Percentiles rank a stretch among this genome's conserved stretches.
Evolutionary conservation across 2,329 filamentous ascomycete genomes (phyloP).

Genomic region (Curvularia sp.): DNA sequence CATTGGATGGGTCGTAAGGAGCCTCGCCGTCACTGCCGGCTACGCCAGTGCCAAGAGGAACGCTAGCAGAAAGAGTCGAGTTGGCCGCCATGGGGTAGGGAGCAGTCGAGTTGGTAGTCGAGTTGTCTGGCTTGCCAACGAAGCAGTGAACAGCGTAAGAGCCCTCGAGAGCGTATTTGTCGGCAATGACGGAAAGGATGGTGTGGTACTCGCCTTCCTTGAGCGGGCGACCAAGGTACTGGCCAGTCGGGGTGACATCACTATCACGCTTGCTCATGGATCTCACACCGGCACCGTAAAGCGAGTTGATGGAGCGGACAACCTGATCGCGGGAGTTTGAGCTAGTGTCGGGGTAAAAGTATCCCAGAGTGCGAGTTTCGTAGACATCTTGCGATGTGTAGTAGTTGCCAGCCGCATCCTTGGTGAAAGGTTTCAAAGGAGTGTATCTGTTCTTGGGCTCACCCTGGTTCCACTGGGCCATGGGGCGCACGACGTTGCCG

Average conservation of each 20-base stretch:
- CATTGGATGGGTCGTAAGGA: slow-evolving; percentile 35
- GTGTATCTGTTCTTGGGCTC: slow-evolving; percentile 62
- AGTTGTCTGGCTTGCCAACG: slow-evolving; percentile 42
- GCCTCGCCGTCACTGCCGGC: slow-evolving; percentile 32
- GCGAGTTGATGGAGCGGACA: slow-evolving; percentile 36
- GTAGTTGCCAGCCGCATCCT: slow-evolving; percentile 56
- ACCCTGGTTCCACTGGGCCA: slow-evolving; percentile 53
- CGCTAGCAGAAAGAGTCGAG: slow-evolving; percentile 2
- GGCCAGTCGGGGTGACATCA: slow-evolving; percentile 22
- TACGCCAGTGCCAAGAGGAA: slow-evolving; percentile 12
- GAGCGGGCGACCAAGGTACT: slow-evolving; percentile 44
- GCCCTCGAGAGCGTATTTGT: slow-evolving; percentile 47
- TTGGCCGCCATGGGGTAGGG: not conserved
- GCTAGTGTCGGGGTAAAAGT: slow-evolving; percentile 49
- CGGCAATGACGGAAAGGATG: slow-evolving; percentile 42
- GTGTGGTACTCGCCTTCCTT: slow-evolving; percentile 48
- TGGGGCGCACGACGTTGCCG: slow-evolving; percentile 40
- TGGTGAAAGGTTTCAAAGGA: slow-evolving; percentile 49
- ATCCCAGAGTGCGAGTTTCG: slow-evolving; percentile 53
- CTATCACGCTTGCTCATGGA: slow-evolving; percentile 34
- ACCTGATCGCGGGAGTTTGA: slow-evolving; percentile 33
- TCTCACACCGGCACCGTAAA: slow-evolving; percentile 53
- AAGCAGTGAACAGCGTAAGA: slow-evolving; percentile 50
- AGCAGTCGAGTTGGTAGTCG: slow-evolving; percentile 33
- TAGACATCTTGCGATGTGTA: slow-evolving; percentile 42